Evolutionary conservation across 2,329 filamentous ascomycete species (phyloP).

Genomic region (Fusarium equiseti): DNA sequence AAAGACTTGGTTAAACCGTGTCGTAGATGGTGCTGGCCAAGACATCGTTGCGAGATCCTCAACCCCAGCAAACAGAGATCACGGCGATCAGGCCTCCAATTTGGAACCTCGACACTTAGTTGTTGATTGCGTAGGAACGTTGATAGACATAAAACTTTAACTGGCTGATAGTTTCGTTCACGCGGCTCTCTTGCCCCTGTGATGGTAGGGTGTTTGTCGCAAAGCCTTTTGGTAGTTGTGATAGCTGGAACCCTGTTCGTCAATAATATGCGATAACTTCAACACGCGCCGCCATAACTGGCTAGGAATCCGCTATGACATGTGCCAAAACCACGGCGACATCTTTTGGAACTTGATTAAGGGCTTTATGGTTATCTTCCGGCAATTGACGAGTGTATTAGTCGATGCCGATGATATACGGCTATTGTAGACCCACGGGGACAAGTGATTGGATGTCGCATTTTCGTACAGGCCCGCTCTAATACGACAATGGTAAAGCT

Average conservation of each 20-base stretch:
- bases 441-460: constrained; percentile 36
- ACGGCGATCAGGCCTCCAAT: not conserved
- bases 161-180: constrained; percentile 26
- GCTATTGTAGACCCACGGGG: constrained; percentile 34
- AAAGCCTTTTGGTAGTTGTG: constrained; percentile 10
- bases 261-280: constrained; percentile 36
- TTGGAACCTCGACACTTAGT: constrained; percentile 2
- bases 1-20: not conserved
- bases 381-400: constrained; percentile 6
- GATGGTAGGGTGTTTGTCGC: not conserved
- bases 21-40: not conserved
- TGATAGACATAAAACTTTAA: constrained; percentile 15
- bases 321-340: not conserved
- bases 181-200: not conserved
- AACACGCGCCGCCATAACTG: constrained; percentile 39
- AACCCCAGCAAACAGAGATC: constrained; percentile 8
- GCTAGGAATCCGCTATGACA: constrained; percentile 11
- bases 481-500: constrained; percentile 5
- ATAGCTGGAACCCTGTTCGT: constrained; percentile 27
- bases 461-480: constrained; percentile 20
- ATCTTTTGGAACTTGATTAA: not conserved
- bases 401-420: constrained; percentile 8
- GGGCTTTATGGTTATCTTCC: constrained; percentile 16
- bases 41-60: not conserved
- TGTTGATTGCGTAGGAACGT: constrained; percentile 22